Base-by-base conservation (phyloP, 2,329 filamentous ascomycete species). In the Colletotrichum godetiae region DNA sequence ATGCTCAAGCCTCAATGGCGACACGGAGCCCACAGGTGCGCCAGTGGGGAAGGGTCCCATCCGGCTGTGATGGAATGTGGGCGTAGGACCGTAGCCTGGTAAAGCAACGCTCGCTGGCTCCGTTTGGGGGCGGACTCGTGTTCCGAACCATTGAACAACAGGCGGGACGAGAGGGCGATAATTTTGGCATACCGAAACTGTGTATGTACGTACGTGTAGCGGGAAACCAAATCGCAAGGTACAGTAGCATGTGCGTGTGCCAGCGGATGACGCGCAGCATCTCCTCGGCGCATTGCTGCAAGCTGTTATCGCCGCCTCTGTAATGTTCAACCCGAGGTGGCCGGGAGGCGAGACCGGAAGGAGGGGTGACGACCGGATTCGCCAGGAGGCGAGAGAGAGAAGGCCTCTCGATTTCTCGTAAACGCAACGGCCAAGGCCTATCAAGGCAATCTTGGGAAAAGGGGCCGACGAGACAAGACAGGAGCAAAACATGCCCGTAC, bases 351-450 rank as follows among this genome's bases (percentile, higher is more conserved):
- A 19, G 52, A 52, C 57, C 29, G 52, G 35, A 33, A 56, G 61
- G 22, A 33, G 53, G 35, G 61, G 62, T 62, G 33, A 72, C n/a
- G 11, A 31, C 12, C 22, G 31, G 57, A 62, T 67, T 66, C 68
- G 68, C 67, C 57, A 67, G 37, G 68, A 55, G 62, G 62, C 68
- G 61, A 63, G 37, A 53, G 33, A 27, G 35, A 33, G 2, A 19
- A 24, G n/a, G 24, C 29, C 8, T 37, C 37, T 65, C 5, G 19
- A 10, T 22, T 22, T 27, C 62, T 73, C 67, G 71, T 73, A 72
- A 52, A 66, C n/a, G 31, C 55, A 12, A 71, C 60, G 66, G 71
- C 66, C 56, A 29, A 24, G 53, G 12, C 15, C 27, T 33, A 29
- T 24, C n/a, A 13, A 57, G 53, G 24, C n/a, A 11, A 8, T 31